phyloP scores from a whole-genome alignment of 2,329 filamentous ascomycete species.

The Cladosporium sp. region DNA sequence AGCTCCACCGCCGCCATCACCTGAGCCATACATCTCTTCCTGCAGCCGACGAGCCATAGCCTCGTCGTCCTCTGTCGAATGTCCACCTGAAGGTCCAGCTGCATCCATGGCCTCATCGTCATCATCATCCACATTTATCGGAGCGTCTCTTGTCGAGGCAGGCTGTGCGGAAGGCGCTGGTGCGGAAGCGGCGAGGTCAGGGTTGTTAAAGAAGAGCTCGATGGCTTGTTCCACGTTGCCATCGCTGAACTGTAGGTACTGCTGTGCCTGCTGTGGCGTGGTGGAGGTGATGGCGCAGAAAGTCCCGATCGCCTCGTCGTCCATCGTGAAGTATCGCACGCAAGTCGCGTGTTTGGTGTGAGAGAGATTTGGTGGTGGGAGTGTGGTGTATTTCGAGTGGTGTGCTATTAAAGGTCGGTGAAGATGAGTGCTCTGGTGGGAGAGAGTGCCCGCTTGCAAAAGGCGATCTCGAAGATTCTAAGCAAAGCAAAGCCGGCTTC shows the following conservation, averaged over 20 bases:
- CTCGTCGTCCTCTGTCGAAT: conserved; percentile 74
- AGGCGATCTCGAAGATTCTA: conserved; percentile 17
- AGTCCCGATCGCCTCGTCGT: conserved; percentile 66
- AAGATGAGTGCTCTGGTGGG: background rate
- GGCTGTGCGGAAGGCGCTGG: conserved; percentile 42
- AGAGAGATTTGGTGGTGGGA: background rate
- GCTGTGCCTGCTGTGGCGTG: conserved; percentile 70
- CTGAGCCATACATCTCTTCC: conserved; percentile 79
- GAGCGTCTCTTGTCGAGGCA: conserved; percentile 44
- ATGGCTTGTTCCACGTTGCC: conserved; percentile 83
- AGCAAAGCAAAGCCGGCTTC: conserved; percentile 15
- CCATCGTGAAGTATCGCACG: conserved; percentile 17
- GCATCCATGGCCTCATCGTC: conserved; percentile 44
- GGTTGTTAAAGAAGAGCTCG: conserved; percentile 85
- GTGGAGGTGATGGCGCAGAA: conserved; percentile 83
- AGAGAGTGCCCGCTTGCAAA: conserved; percentile 7
- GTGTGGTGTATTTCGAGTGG: background rate
- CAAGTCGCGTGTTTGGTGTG: background rate
- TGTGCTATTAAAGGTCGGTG: background rate
- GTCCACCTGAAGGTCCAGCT: conserved; percentile 29
- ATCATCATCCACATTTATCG: conserved; percentile 77
- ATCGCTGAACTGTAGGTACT: conserved; percentile 83
- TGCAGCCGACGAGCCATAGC: conserved; percentile 90
- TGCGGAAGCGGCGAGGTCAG: conserved; percentile 49
- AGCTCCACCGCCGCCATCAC: conserved; percentile 39